Evolutionary conservation across 495 filamentous ascomycete genomes (phyloP), one percentile per base, ranked within the genome.

Genomic region (Amniculicola lignicola): DNA sequence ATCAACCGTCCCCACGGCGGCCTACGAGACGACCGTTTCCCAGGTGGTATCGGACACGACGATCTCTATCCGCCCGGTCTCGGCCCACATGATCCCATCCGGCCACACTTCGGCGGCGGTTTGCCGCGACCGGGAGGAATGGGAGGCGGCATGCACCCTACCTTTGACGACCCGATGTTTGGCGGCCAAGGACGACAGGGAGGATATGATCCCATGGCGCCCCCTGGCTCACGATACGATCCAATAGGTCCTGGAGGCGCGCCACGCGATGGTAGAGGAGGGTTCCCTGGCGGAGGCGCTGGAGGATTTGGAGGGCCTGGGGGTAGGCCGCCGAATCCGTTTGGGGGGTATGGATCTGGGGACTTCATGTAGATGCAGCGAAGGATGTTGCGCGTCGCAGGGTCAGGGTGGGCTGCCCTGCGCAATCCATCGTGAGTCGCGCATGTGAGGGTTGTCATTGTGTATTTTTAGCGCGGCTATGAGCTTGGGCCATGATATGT

Each of bases 151-250:
- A 97, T 97, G 93, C 88, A 96, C 71, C 93, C 93, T 0, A 94
- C 89, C 0, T 91, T 95, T 63, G 89, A 96, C 64, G 93, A 97
- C 69, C 90, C 89, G 23, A 69, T 96, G 62, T 96, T 96, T 68
- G 80, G 78, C 29, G 89, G 88, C 0, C 66, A 67, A 15, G 77
- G 76, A 9, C 70, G 68, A 25, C 72, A 72, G 22, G 75, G 65
- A 31, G 72, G 63, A 18, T 81, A 76, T 59, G 73, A 81, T 58
- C 75, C 76, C 12, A 76, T 77, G 59, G 74, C 75, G 24, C 82
- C 84, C 16, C 82, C 80, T 9, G 85, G 84, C 24, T 72, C 82
- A 21, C 67, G 85, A 61, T 88, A 89, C 71, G 93, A 96, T 76
- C 93, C 91, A 6, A 67, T 89, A 12, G 88, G 87, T 0, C 93